Evolutionary conservation across 371 early-diverging fungal species (phyloP), one percentile per base, ranked within the genome.

Genomic region (Lichtheimia ornata): DNA sequence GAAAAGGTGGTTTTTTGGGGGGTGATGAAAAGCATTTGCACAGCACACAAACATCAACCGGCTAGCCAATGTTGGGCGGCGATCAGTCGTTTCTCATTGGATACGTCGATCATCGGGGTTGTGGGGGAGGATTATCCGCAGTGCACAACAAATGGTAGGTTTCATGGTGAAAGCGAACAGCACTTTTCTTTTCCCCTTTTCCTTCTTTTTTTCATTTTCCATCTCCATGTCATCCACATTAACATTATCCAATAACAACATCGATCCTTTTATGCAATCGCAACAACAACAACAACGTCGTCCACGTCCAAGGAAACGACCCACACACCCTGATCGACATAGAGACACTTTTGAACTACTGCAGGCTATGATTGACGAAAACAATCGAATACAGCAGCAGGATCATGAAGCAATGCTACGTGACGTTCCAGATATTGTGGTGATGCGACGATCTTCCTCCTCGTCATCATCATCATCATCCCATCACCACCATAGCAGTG

Each of bases 281-380:
- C 47, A 47, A 5, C 47, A 35, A 14, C 17, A 53, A 6, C 13
- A 51, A 51, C 59, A 49, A 14, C 6, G 35, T 11, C 35, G 47
- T 18, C 17, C 47, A 22, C 18, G 18, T 18, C 5, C 47, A 22
- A 47, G 47, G 47, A n/a, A 52, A 14, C 22, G 28, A n/a, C 24
- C 53, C 30, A 55, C 55, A 12, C 69, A 70, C 25, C 63, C 63
- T n/a, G 73, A 74, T 58, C 66, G 75, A 56, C 65, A 73, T 55
- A 53, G 73, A n/a, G 79, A 78, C 35, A 63, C 66, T 35, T 78
- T 69, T 54, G 60, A 71, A 30, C 35, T 74, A 15, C 43, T 78
- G 27, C 79, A 78, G 56, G 64, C 67, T 7, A 67, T 78, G 15
- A 73, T 78, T 6, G 67, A 66, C 58, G 75, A 74, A 58, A 64